Percentiles rank a stretch among this genome's conserved stretches.
These are phyloP conservation scores for Aleurites moluccanus DNA, from an alignment of 441 rosid genomes.

Conservation along the genomic window DNA sequence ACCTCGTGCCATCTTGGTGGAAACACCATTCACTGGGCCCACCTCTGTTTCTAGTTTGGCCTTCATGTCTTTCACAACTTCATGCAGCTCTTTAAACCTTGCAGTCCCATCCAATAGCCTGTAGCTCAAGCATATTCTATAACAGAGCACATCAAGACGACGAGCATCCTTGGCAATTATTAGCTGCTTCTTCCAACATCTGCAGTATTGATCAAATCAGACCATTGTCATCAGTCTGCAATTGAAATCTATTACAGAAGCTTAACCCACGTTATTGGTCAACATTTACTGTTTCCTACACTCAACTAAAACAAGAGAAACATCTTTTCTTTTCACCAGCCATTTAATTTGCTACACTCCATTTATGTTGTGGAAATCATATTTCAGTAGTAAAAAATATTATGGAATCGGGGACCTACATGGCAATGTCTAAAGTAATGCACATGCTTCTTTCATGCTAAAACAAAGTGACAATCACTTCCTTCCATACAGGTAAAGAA, in stretches of 20 bases:
- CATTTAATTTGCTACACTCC: neutral
- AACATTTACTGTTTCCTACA: neutral
- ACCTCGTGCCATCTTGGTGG: slow-evolving; percentile 80
- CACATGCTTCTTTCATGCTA: no score
- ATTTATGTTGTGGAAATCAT: neutral
- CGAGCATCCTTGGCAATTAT: slow-evolving; percentile 87
- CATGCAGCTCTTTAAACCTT: slow-evolving; percentile 69
- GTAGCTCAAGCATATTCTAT: slow-evolving; percentile 82
- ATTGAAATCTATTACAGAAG: neutral
- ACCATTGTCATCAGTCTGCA: neutral
- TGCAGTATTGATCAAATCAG: slow-evolving; percentile 32
- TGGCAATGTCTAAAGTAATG: neutral
- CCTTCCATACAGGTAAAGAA: neutral
- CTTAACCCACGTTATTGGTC: neutral
- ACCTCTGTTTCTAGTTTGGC: slow-evolving; percentile 80
- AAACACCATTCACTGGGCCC: slow-evolving; percentile 71
- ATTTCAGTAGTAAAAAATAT: neutral
- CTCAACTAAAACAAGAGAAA: neutral
- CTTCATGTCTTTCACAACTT: slow-evolving; percentile 69
- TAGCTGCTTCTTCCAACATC: slow-evolving; percentile 95
- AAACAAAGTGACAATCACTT: neutral
- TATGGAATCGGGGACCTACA: neutral
- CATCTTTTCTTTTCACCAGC: neutral
- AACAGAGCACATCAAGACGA: slow-evolving; percentile 77
- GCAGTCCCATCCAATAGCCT: slow-evolving; percentile 81